These are phyloP conservation scores for Hydrangea macrophylla DNA, from an alignment of 148 eudicot genomes.

Conservation along the genomic window DNA sequence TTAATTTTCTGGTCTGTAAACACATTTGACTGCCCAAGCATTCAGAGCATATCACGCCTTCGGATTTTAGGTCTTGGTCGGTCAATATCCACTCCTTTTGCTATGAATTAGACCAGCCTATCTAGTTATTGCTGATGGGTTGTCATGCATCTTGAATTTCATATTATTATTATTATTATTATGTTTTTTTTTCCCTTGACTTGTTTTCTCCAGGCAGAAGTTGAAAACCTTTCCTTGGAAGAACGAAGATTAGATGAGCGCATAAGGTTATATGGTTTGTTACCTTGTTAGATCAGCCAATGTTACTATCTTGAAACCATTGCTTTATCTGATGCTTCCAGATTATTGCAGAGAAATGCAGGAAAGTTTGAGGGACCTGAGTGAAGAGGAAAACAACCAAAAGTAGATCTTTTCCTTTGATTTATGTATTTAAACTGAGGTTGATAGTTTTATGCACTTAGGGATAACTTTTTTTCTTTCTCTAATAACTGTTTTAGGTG, in stretches of 20 bases:
- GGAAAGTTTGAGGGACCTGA: conserved; percentile 74
- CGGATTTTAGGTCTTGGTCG: neutral
- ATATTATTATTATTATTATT: neutral
- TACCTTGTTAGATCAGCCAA: conserved; percentile 13
- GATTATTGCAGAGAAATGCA: conserved; percentile 77
- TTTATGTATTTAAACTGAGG: neutral
- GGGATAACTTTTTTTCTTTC: conserved; percentile 4
- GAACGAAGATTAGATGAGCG: conserved; percentile 79
- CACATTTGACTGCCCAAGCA: neutral
- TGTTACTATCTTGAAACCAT: conserved; percentile 16
- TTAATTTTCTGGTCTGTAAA: neutral
- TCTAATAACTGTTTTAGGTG: conserved; percentile 48
- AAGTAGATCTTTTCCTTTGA: conserved; percentile 39
- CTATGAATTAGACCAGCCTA: neutral
- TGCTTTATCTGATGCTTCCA: conserved; percentile 28
- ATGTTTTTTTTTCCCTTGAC: neutral
- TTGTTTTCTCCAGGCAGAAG: conserved; percentile 60
- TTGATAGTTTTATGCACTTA: conserved; percentile 1
- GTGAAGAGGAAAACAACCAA: conserved; percentile 82
- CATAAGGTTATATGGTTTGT: conserved; percentile 54
- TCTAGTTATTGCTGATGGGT: neutral
- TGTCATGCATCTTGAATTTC: neutral
- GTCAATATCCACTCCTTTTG: neutral
- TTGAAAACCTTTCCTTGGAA: conserved; percentile 70
- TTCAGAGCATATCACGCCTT: neutral